A percentile compares a stretch with the other conserved stretches of the same genome.
These are phyloP conservation scores for Amanita fuliginea DNA, from an alignment of 768 basidiomycete genomes.

Conservation along the genomic window DNA sequence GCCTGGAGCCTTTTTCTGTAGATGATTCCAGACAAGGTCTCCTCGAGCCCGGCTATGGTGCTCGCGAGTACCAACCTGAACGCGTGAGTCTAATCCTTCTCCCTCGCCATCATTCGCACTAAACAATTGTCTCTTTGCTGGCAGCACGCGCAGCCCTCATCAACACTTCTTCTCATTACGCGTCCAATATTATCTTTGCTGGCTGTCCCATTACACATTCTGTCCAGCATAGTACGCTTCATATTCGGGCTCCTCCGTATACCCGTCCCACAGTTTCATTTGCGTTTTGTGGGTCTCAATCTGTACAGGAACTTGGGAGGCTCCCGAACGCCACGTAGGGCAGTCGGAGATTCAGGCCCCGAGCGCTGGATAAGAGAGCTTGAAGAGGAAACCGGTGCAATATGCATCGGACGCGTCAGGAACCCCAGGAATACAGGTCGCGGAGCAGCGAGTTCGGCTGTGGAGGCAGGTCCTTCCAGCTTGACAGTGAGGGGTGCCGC, in stretches of 20 bases:
- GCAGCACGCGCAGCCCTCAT: conserved; percentile 11
- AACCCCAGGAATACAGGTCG: conserved; percentile 20
- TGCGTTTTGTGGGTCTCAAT: conserved; percentile 37
- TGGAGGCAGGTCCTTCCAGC: conserved; percentile 34
- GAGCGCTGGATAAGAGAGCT: conserved; percentile 74
- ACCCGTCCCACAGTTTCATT: conserved; percentile 39
- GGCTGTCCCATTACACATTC: conserved; percentile 47
- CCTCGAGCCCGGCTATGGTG: conserved; percentile 8
- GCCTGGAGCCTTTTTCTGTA: conserved; percentile 32
- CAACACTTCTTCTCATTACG: conserved; percentile 12
- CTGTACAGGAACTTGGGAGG: conserved; percentile 31
- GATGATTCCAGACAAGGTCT: conserved; percentile 38
- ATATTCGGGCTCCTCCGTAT: conserved; percentile 57
- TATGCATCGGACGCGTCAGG: conserved; percentile 37
- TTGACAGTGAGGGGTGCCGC: conserved; percentile 23
- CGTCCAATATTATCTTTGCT: conserved; percentile 38
- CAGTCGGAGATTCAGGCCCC: conserved; percentile 26
- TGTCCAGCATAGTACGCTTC: conserved; percentile 52
- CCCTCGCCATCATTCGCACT: conserved; percentile 1
- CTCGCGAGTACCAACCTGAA: conserved; percentile 9
- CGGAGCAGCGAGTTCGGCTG: conserved; percentile 9
- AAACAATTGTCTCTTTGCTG: conserved; percentile 5
- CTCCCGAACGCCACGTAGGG: conserved; percentile 24
- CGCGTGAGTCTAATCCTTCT: conserved; percentile 8
- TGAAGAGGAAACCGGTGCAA: conserved; percentile 78